Conservation (phyloP, 495 filamentous ascomycete genomes). For the Penicillium verhagenii region DNA sequence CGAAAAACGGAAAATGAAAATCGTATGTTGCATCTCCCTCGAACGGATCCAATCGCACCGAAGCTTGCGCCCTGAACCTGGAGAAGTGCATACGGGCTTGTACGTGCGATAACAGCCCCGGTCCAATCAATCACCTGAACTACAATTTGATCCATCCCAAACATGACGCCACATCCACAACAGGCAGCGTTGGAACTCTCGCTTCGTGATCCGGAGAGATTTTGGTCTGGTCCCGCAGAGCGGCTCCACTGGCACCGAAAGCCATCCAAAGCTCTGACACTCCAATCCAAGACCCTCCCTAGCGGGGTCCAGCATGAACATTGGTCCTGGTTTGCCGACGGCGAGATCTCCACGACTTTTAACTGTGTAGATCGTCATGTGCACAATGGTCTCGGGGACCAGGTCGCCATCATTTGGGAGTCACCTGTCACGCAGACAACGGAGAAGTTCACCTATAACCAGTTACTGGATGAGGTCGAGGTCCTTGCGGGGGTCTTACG, state of each 20-base stretch:
- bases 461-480: constrained; percentile 81
- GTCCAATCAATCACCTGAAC: background rate
- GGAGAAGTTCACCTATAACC: constrained; percentile 66
- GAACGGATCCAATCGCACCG: background rate
- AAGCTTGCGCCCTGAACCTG: background rate
- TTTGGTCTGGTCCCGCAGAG: constrained; percentile 75
- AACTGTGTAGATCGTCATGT: constrained; percentile 93
- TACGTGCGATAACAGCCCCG: background rate
- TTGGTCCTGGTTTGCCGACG: constrained; percentile 89
- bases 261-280: constrained; percentile 50
- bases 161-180: constrained; percentile 36
- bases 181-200: constrained; percentile 38
- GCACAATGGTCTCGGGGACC: constrained; percentile 65
- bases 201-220: constrained; percentile 57
- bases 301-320: constrained; percentile 51
- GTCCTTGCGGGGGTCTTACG: constrained; percentile 76
- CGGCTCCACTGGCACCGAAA: constrained; percentile 78
- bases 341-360: constrained; percentile 85
- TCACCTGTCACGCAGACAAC: constrained; percentile 79
- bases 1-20: background rate
- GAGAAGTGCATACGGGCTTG: background rate
- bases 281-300: constrained; percentile 46
- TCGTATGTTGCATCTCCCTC: background rate
- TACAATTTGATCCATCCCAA: background rate
- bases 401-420: constrained; percentile 81